Evolutionary conservation across 2,329 filamentous ascomycete genomes (phyloP), one percentile per base, ranked within the genome.

Genomic region (Pestalotiopsis fici): DNA sequence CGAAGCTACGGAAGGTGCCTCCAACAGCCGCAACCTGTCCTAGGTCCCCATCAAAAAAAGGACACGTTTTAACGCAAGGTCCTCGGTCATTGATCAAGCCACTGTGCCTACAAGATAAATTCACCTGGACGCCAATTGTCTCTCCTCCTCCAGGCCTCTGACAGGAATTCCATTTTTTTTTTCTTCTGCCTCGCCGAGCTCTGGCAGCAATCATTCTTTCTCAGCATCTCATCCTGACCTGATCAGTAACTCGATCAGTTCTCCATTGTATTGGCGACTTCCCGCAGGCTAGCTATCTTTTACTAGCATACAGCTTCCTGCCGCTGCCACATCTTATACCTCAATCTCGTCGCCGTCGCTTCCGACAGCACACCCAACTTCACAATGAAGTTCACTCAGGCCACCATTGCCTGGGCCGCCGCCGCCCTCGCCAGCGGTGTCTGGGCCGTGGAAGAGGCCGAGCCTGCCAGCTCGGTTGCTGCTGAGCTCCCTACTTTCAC

Each of bases 331-430:
- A 15, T 23, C 21, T 37, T 25, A 21, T 18, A n/a, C 21, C 21
- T 57, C 50, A 25, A 64, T 69, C 31, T 47, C 63, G 60, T 65
- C 39, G 21, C 27, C 27, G 61, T 57, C 28, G 62, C 37, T 62
- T 60, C 25, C 64, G 23, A 60, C 56, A 64, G 65, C 69, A 65
- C 55, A 62, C 66, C 65, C 59, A n/a, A 64, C 68, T 74, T 71
- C 86, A 90, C 78, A 78, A 97, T 97, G 94, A 93, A 92, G 89
- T 90, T 97, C 83, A 91, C 92, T 83, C 86, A 92, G 80, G 89
- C 92, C 78, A 88, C 94, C 76, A 91, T 91, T 73, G 89, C 92
- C 73, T 88, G 92, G 77, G 91, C 93, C 79, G 92, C 93, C 76
- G 89, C 92, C 76, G 81, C 94, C 73, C 82, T 92, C 77, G 91